phyloP scores from a whole-genome alignment of 306 rosid genomes.

The Lablab purpureus region DNA sequence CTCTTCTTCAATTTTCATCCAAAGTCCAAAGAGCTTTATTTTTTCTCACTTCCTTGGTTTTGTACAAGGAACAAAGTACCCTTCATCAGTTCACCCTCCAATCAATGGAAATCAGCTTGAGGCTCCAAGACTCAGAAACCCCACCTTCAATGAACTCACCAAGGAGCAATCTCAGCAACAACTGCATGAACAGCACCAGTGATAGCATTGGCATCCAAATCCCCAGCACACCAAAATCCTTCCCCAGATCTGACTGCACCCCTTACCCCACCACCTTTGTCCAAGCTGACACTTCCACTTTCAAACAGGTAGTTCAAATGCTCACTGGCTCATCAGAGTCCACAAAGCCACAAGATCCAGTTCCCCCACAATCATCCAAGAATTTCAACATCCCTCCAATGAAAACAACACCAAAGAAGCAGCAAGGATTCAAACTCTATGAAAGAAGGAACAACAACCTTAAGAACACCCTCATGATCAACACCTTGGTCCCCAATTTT shows the following conservation, averaged over 20 bases:
- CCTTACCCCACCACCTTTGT: constrained; percentile 91
- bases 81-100: not conserved
- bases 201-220: constrained; percentile 49
- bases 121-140: constrained; percentile 60
- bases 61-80: not conserved
- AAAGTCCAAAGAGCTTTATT: constrained; percentile 26
- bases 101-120: constrained; percentile 72
- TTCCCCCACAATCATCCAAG: constrained; percentile 42
- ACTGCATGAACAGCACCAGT: constrained; percentile 27
- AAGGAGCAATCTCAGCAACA: constrained; percentile 58
- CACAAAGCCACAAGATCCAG: constrained; percentile 45
- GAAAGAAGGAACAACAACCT: constrained; percentile 69
- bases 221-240: constrained; percentile 58
- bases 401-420: constrained; percentile 61
- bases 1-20: constrained; percentile 41
- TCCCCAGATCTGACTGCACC: constrained; percentile 86
- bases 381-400: constrained; percentile 76
- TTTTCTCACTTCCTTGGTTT: not conserved
- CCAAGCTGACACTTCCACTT: constrained; percentile 82
- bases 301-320: constrained; percentile 95
- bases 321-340: constrained; percentile 83
- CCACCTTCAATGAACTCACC: constrained; percentile 64
- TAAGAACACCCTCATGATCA: constrained; percentile 82
- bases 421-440: constrained; percentile 81
- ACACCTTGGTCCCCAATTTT: constrained; percentile 73